Base-by-base conservation (phyloP, 805 yeast species). In the Lachancea thermotolerans region DNA sequence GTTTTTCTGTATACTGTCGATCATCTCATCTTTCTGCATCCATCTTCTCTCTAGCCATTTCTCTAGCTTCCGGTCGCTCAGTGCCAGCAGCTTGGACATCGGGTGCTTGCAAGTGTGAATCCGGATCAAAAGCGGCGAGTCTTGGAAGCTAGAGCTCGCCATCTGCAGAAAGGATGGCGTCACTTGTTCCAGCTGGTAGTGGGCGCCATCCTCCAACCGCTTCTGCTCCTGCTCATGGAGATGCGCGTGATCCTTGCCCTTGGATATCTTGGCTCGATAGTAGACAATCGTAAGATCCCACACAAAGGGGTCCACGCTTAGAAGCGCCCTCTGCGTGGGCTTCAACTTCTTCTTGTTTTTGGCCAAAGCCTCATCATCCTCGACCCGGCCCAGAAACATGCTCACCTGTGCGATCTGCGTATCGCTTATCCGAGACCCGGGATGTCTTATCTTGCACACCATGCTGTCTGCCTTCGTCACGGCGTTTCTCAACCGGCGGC, bases 41-140 rank as follows among this genome's bases (percentile, higher is more conserved):
- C 96, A 89, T 30, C 70, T 66, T 35, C 67, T 67, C 59, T 89
- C 96, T 7, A 89, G 63, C 85, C 93, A 89, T 59, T 76, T 78
- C 51, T 85, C 89, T 33, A 83, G 51, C 50, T 75, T 77, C 39
- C 71, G 65, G 25, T 79, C 68, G 50, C 75, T 82, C 8, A 58
- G 42, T 0, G 85, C 81, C 10, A 84, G 61, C 43, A 79, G 65
- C 11, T 68, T 54, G 14, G 77, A 56, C 15, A 75, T 53, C 49
- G 71, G 72, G 14, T 72, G 69, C 46, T 69, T 74, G 17, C 46
- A 41, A 29, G 81, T 67, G 54, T 78, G 71, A 1, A 82, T 64
- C 41, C 70, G 64, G 2, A 79, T 64, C 0, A 62, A 54, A 10
- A 73, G 66, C 1, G 69, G 67, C 10, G 34, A 11, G n/a, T 38